Evolutionary conservation across 148 eudicot genomes (phyloP).

Genomic region (Pouteria glomerata): DNA sequence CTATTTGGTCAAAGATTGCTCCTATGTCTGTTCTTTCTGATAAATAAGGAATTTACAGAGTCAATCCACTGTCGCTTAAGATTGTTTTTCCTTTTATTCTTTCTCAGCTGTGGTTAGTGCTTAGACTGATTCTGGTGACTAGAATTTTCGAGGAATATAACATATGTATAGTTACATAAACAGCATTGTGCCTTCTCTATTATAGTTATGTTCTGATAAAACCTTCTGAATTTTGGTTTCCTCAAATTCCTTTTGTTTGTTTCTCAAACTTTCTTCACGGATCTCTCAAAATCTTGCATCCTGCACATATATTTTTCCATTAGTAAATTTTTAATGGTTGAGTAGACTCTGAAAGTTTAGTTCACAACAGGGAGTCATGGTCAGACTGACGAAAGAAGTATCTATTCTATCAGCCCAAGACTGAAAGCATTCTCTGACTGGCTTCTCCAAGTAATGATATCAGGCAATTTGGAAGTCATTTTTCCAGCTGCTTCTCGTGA

Average conservation of each 20-base stretch:
- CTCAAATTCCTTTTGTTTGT: neutral
- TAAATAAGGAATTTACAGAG: neutral
- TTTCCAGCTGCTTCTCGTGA: conserved; percentile 76
- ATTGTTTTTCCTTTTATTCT: neutral
- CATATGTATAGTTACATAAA: neutral
- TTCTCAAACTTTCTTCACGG: neutral
- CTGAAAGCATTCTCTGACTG: conserved; percentile 67
- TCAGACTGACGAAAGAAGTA: conserved; percentile 21
- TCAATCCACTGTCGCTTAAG: neutral
- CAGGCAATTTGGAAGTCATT: conserved; percentile 63
- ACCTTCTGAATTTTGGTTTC: neutral
- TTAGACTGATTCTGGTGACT: neutral
- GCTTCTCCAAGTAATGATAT: conserved; percentile 57
- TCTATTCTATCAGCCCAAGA: conserved; percentile 46
- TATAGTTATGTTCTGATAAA: neutral
- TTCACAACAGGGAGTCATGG: conserved; percentile 24
- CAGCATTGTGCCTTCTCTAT: neutral
- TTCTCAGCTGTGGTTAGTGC: neutral
- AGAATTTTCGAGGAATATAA: neutral
- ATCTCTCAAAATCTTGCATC: neutral
- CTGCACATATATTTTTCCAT: neutral
- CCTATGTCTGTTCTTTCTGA: neutral
- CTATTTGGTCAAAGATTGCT: neutral
- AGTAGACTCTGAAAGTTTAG: neutral
- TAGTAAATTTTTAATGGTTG: neutral